Evolutionary conservation across 345 rosid genomes (phyloP).

Genomic region (Gossypium ekmanianum): DNA sequence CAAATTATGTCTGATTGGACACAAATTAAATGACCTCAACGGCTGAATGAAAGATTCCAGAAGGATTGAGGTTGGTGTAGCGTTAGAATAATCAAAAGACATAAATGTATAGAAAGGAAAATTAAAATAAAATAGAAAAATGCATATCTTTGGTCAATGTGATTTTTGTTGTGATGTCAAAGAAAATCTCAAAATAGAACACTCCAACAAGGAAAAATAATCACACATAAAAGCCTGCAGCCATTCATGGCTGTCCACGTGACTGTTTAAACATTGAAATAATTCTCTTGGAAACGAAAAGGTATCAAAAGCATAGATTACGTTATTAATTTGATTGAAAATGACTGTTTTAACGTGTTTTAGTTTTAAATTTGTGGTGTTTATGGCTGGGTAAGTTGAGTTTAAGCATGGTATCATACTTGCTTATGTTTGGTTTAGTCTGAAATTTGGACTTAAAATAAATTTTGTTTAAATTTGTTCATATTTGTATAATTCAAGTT

Average conservation of each 20-base stretch:
- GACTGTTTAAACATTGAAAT: neutral
- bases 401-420: no score
- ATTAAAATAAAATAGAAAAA: neutral
- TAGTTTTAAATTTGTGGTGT: neutral
- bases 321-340: neutral
- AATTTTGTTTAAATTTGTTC: no score
- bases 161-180: neutral
- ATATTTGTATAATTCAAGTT: no score
- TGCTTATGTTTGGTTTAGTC: no score
- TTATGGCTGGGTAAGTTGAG: no score
- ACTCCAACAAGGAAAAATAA: neutral
- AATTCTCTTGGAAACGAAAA: neutral
- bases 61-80: neutral
- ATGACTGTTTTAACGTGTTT: neutral
- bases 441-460: no score
- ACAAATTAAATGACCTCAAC: no score
- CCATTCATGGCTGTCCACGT: constrained; percentile 10
- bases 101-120: neutral
- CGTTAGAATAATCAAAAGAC: neutral
- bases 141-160: neutral
- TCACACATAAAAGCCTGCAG: neutral
- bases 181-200: neutral
- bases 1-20: no score
- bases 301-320: neutral
- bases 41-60: neutral